These are phyloP conservation scores for Erodium trifolium DNA, from an alignment of 441 rosid species.

Conservation along the genomic window DNA sequence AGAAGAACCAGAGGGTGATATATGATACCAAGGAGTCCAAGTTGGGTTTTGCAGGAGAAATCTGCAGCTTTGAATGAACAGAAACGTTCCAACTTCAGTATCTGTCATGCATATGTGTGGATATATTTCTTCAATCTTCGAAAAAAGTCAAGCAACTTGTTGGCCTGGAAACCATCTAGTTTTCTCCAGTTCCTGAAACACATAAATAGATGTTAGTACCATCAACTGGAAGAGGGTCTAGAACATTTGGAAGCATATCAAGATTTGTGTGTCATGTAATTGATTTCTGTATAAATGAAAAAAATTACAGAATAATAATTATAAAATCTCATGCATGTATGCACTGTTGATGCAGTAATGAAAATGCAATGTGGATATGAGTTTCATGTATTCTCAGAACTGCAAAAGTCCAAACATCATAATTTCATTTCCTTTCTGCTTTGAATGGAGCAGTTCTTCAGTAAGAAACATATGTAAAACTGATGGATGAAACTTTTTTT, in stretches of 20 bases:
- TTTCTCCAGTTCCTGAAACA: constrained; percentile 8
- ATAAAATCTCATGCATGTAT: no score
- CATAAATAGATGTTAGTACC: constrained; percentile 4
- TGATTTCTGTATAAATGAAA: neutral
- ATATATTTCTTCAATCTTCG: constrained; percentile 4
- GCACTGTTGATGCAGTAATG: neutral
- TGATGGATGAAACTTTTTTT: neutral
- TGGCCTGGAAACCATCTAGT: neutral
- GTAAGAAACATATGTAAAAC: neutral
- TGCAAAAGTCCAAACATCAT: neutral
- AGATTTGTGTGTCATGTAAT: constrained; percentile 8
- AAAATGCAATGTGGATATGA: constrained; percentile 2
- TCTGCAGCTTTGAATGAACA: constrained; percentile 48
- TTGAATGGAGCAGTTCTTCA: constrained; percentile 6
- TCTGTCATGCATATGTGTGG: neutral
- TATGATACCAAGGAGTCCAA: constrained; percentile 60
- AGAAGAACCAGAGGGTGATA: constrained; percentile 75
- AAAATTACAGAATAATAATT: neutral
- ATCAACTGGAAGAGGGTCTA: constrained; percentile 5
- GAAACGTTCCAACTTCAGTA: neutral
- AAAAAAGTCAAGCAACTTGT: neutral
- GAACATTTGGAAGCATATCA: neutral
- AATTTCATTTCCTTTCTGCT: neutral
- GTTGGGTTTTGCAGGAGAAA: constrained; percentile 73
- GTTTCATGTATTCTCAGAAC: no score